phyloP scores from a whole-genome alignment of 257 asterid genomes.

The Solanum okadae region DNA sequence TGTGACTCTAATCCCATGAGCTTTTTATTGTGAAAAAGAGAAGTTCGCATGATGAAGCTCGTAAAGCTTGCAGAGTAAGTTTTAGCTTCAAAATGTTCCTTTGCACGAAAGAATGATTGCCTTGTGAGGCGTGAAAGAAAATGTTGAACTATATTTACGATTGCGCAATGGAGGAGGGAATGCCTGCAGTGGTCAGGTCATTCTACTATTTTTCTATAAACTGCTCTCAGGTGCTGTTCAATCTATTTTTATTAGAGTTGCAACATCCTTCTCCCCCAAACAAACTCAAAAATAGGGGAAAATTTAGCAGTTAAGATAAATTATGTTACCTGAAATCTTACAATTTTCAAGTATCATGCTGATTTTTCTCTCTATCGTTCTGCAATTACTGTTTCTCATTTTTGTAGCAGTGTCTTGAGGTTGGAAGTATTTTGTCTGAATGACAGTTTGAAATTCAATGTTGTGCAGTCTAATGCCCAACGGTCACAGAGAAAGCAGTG shows the following conservation, averaged over 20 bases:
- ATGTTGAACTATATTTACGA: neutral
- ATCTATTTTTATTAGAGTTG: neutral
- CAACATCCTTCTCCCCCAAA: neutral
- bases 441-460: constrained; percentile 26
- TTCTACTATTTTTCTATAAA: neutral
- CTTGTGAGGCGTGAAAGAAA: neutral
- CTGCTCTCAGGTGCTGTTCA: neutral
- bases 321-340: neutral
- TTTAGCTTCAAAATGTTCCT: neutral
- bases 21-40: neutral
- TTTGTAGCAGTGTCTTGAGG: neutral
- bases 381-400: neutral
- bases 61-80: neutral
- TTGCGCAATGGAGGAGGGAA: neutral
- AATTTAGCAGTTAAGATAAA: neutral
- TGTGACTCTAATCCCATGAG: neutral
- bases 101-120: neutral
- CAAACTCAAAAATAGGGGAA: neutral
- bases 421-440: neutral
- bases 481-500: constrained; percentile 41
- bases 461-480: constrained; percentile 60
- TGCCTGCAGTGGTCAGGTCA: neutral
- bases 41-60: neutral
- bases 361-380: neutral
- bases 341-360: neutral